These are phyloP conservation scores for Brassica juncea DNA, from an alignment of 345 rosid genomes.

Conservation along the genomic window DNA sequence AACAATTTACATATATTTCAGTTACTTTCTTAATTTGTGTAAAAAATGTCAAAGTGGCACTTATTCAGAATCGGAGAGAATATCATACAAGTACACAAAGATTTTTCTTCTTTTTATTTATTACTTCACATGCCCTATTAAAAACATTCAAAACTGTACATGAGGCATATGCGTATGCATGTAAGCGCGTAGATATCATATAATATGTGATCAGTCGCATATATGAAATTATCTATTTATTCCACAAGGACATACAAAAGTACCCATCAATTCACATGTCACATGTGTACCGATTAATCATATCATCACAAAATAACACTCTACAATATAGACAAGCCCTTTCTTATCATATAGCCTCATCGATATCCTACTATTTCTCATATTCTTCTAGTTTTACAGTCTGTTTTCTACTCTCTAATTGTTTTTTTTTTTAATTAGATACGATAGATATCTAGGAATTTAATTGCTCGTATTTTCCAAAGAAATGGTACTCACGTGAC, in stretches of 20 bases:
- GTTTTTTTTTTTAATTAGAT: not conserved
- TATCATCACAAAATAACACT: constrained; percentile 28
- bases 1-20: too few relatives aligned
- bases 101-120: not conserved
- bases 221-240: constrained; percentile 21
- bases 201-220: constrained; percentile 9
- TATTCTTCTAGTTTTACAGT: constrained; percentile 26
- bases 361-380: constrained; percentile 10
- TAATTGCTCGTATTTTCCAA: constrained; percentile 19
- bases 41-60: too few relatives aligned
- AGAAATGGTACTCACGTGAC: constrained; percentile 36
- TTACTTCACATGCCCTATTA: not conserved
- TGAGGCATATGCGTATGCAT: not conserved
- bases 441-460: constrained; percentile 22
- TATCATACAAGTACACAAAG: not conserved
- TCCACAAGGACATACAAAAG: constrained; percentile 30
- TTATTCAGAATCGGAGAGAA: too few relatives aligned
- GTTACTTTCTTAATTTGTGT: too few relatives aligned
- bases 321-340: constrained; percentile 25
- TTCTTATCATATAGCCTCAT: constrained; percentile 20
- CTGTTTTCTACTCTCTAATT: constrained; percentile 2
- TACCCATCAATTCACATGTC: constrained; percentile 44
- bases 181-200: not conserved
- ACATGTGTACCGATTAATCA: constrained; percentile 39
- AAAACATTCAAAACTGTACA: not conserved